Percentiles rank a stretch among this genome's conserved stretches.
Evolutionary conservation across 1,284 basidiomycete genomes (phyloP).

Genomic region (Ustilago cynodontis): DNA sequence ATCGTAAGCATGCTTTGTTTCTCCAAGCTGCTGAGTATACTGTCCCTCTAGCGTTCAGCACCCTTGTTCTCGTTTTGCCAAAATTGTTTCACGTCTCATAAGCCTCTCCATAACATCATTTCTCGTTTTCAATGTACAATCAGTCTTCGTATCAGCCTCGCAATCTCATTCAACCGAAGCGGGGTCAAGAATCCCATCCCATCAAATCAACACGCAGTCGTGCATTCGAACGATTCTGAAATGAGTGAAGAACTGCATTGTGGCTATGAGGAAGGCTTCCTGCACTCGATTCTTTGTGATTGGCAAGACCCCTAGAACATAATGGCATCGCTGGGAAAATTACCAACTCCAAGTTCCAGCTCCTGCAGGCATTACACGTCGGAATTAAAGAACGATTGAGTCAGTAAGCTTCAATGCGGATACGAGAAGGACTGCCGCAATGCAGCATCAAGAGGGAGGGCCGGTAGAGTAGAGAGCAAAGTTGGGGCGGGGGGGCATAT

Average conservation of each 20-base stretch:
- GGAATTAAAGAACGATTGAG: background rate
- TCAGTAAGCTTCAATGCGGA: constrained; percentile 5
- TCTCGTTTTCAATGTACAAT: constrained; percentile 35
- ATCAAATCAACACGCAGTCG: background rate
- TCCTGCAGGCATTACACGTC: constrained; percentile 15
- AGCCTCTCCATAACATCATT: constrained; percentile 7
- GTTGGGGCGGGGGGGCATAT: constrained; percentile 29
- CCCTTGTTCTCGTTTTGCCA: constrained; percentile 9
- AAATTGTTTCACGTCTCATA: background rate
- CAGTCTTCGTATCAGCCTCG: constrained; percentile 41
- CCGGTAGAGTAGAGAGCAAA: constrained; percentile 48
- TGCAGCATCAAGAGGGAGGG: constrained; percentile 18
- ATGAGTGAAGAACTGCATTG: background rate
- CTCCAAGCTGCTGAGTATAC: constrained; percentile 5
- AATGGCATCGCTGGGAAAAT: background rate
- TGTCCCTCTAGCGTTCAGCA: constrained; percentile 14
- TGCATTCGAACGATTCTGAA: background rate
- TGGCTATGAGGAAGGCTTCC: too few species aligned
- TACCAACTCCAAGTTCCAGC: constrained; percentile 58
- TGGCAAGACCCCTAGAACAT: too few species aligned
- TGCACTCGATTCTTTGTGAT: too few species aligned
- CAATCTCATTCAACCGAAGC: constrained; percentile 59
- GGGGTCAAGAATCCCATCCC: constrained; percentile 37
- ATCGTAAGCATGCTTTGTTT: background rate
- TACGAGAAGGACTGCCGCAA: background rate